A percentile compares a stretch with the other conserved stretches of the same genome.
Evolutionary conservation across 345 rosid species (phyloP).

Genomic region (Durio zibethinus): DNA sequence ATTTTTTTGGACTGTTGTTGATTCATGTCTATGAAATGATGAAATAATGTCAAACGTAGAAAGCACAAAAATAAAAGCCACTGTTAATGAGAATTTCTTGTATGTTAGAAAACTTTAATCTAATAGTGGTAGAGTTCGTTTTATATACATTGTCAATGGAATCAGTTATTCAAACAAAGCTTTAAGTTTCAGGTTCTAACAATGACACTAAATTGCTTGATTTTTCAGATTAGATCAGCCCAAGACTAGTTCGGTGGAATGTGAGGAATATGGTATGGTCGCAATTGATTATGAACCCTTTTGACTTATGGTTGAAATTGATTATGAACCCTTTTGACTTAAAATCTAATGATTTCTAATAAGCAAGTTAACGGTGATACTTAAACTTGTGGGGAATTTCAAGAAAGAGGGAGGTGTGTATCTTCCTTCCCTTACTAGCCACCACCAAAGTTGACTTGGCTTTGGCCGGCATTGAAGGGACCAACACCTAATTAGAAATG

Average conservation of each 20-base stretch:
- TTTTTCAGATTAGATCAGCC: no score
- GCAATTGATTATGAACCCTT: no score
- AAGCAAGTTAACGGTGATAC: background rate
- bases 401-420: background rate
- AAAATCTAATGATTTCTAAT: background rate
- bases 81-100: no score
- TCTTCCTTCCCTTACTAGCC: slow-evolving; percentile 21
- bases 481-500: slow-evolving; percentile 12
- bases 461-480: slow-evolving; percentile 20
- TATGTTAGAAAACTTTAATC: no score
- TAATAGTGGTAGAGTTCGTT: no score
- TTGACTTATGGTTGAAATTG: no score
- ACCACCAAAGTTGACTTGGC: slow-evolving; percentile 31
- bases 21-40: background rate
- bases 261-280: no score
- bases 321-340: background rate
- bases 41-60: background rate
- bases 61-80: background rate
- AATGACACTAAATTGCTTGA: no score
- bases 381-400: background rate
- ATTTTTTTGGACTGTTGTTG: background rate
- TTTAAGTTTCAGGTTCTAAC: background rate
- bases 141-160: no score
- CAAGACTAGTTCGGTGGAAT: no score
- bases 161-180: background rate